A percentile compares a stretch with the other conserved stretches of the same genome.
Conservation (phyloP, 805 yeast species). For the Spathaspora gorwiae region DNA sequence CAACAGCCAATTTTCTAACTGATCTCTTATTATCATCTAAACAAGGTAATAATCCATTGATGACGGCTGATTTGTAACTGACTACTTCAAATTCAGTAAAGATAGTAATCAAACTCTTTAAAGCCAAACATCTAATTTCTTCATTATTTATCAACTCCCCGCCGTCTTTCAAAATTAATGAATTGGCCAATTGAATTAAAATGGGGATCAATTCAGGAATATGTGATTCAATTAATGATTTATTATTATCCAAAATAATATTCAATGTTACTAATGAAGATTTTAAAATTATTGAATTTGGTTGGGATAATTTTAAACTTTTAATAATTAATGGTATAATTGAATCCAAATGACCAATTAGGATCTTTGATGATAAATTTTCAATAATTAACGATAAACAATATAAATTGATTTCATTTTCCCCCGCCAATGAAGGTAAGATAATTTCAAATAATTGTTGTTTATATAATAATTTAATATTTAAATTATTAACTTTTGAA, state of each 20-base stretch:
- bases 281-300: conserved; percentile 44
- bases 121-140: conserved; percentile 50
- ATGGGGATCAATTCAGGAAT: conserved; percentile 54
- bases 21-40: conserved; percentile 72
- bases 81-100: conserved; percentile 27
- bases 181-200: conserved; percentile 36
- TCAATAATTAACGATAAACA: conserved; percentile 66
- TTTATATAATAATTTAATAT: conserved; percentile 66
- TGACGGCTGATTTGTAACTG: conserved; percentile 38
- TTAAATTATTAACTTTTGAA: conserved; percentile 48
- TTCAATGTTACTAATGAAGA: conserved; percentile 60
- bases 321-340: conserved; percentile 71
- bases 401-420: conserved; percentile 52
- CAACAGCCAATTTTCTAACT: conserved; percentile 73
- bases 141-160: conserved; percentile 31
- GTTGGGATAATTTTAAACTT: conserved; percentile 43
- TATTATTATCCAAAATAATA: conserved; percentile 50
- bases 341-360: conserved; percentile 57
- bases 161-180: conserved; percentile 9
- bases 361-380: conserved; percentile 57
- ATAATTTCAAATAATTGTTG: conserved; percentile 69
- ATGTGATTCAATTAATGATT: conserved; percentile 49
- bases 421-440: conserved; percentile 44
- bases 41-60: conserved; percentile 42
- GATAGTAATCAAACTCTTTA: conserved; percentile 49